Evolutionary conservation across 371 early-diverging fungal species (phyloP).

Genomic region (Lichtheimia hyalospora): DNA sequence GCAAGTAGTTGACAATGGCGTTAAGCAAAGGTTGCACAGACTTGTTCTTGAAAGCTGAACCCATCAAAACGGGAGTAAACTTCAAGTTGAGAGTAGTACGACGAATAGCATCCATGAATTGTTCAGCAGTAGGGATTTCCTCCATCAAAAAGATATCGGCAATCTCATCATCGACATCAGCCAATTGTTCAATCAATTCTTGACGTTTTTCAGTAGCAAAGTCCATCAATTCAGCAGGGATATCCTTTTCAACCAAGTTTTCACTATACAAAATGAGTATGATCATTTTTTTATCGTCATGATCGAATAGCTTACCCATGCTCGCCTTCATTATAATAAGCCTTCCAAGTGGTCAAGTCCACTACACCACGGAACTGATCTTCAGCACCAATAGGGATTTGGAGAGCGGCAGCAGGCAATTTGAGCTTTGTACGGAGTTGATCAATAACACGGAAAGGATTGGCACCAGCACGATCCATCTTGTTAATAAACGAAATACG

Average conservation of each 20-base stretch:
- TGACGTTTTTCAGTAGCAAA: constrained; percentile 71
- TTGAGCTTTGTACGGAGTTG: constrained; percentile 89
- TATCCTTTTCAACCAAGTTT: constrained; percentile 62
- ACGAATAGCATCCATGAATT: constrained; percentile 75
- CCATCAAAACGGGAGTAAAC: constrained; percentile 87
- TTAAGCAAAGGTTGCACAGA: constrained; percentile 81
- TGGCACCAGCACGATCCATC: constrained; percentile 94
- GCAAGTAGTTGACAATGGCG: constrained; percentile 75
- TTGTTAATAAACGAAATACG: constrained; percentile 90
- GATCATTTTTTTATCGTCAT: background rate
- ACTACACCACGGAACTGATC: constrained; percentile 91
- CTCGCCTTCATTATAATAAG: constrained; percentile 86
- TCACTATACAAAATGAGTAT: constrained; percentile 43
- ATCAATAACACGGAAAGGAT: constrained; percentile 90
- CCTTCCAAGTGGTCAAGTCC: constrained; percentile 86
- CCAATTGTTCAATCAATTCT: constrained; percentile 81
- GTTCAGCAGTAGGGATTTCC: constrained; percentile 69
- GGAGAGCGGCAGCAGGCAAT: constrained; percentile 88
- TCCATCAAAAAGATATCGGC: constrained; percentile 83
- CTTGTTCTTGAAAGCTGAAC: constrained; percentile 87
- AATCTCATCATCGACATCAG: constrained; percentile 87
- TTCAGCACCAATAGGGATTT: constrained; percentile 94
- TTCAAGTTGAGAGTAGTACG: constrained; percentile 76
- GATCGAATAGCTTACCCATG: constrained; percentile 64
- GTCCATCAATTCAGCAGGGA: constrained; percentile 81